Evolutionary conservation across 129 eudicot genomes (phyloP), one percentile per base, ranked within the genome.

Genomic region (Ambrosia trifida): DNA sequence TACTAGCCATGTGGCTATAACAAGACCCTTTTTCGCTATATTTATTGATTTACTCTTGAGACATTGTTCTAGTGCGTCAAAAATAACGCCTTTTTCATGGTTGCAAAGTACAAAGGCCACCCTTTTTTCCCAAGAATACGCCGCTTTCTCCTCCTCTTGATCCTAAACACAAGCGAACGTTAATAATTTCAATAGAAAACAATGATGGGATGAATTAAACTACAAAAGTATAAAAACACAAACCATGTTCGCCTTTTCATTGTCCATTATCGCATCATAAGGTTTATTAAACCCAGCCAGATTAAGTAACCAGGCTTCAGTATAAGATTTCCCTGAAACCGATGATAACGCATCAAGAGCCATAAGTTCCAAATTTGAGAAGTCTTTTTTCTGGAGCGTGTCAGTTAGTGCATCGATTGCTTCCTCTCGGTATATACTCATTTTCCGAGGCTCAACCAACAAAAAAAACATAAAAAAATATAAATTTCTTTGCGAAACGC

Each of bases 341-440:
- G 91, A 83, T 36, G 80, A 74, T 31, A 90, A 78, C 30, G 89
- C 88, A 31, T 78, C 87, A 41, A 90, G 87, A 64, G 91, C 88
- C 58, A 56, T 77, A 32, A 83, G 57, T 69, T 90, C 95, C 70
- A 83, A 87, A 80, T 80, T 75, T 31, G 96, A 95, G 30, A 90
- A 90, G 62, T 90, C 95, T 30, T 83, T 87, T 46, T 78, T 85
- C 49, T 80, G 81, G 70, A 90, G 87, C 20, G 89, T 72, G 70
- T 90, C 96, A 46, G 83, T 77, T 24, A 90, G 62, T 56, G 87
- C 68, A 51, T 90, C 95, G 14, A 87, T 85, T 64, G 96, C 94
- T 81, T 90, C 96, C 78, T 90, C 96, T 75, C 96, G 77, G 77
- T 87, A 90, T n/a, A 90, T 90, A 80, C 96, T 90, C 96, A 85